A percentile compares a stretch with the other conserved stretches of the same genome.
phyloP scores from a whole-genome alignment of 495 filamentous ascomycete genomes.

The Talaromyces proteolyticus region DNA sequence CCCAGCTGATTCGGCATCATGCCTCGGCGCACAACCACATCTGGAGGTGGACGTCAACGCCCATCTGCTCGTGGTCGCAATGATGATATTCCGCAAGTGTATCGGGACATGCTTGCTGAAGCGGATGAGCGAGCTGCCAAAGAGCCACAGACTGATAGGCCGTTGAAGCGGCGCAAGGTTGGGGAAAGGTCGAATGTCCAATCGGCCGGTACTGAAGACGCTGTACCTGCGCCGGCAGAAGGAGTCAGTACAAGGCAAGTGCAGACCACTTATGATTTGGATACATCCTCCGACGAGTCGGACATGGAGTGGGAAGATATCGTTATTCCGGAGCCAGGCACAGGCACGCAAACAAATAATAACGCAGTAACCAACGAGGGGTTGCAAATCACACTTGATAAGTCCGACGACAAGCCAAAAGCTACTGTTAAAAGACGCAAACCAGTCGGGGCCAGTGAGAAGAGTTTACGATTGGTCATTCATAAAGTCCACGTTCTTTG shows the following conservation, averaged over 20 bases:
- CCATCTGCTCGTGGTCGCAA: neutral
- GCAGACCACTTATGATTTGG: conserved; percentile 41
- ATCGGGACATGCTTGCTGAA: conserved; percentile 63
- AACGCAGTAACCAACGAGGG: conserved; percentile 29
- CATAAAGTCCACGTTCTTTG: conserved; percentile 87
- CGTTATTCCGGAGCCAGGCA: conserved; percentile 36
- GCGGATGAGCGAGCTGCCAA: conserved; percentile 39
- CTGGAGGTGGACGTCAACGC: neutral
- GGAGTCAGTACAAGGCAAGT: conserved; percentile 13
- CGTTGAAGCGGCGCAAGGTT: conserved; percentile 40
- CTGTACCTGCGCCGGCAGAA: conserved; percentile 10
- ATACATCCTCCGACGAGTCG: conserved; percentile 44
- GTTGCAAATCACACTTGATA: conserved; percentile 54
- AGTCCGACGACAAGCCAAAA: conserved; percentile 30
- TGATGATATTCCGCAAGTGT: conserved; percentile 46
- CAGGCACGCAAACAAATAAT: conserved; percentile 6
- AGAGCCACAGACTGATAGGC: conserved; percentile 23
- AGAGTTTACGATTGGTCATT: conserved; percentile 60
- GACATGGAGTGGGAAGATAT: conserved; percentile 73
- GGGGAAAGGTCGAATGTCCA: conserved; percentile 21
- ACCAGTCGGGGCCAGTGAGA: conserved; percentile 64
- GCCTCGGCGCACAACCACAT: neutral
- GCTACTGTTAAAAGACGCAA: conserved; percentile 41
- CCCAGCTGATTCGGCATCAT: no score
- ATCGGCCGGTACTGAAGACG: conserved; percentile 7